Base-by-base conservation (phyloP, 2,329 filamentous ascomycete species). In the Microdochium nivale region DNA sequence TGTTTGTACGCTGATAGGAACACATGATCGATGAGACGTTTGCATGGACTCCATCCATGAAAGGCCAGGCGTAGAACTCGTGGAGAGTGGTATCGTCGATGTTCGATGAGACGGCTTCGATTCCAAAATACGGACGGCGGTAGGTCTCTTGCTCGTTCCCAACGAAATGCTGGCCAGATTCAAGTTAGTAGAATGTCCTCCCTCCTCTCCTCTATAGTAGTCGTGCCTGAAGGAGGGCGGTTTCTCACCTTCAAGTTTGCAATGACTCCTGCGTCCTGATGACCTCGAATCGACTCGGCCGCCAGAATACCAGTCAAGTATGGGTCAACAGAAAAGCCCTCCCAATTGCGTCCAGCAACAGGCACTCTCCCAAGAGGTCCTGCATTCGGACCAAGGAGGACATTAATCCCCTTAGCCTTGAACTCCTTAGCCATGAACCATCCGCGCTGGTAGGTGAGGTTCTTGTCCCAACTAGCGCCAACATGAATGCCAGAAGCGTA, bases 201-300 rank as follows among this genome's bases (percentile, higher is more conserved):
- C 47, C 3, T 37, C 13, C 40, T 13, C 2, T 25, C 19, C 32
- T 1, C 27, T 30, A 5, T 11, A 30, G 27, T 30, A 30, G 5
- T 30, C 27, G 27, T 30, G 27, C 27, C 27, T 30, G 27, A 30
- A 30, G 5, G 27, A 30, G 27, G 27, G 27, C 27, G 27, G 27
- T 11, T 30, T 7, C 51, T 27, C 35, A 73, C 72, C 66, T 79
- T 92, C 74, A 74, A 83, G 70, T 84, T 88, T 52, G 89, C 87
- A 64, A 95, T 86, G 35, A 92, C 83, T 59, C 88, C 88, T 2
- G 84, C 83, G 60, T 84, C 81, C 63, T 94, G 88, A 50, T 90
- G 87, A 27, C 87, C 88, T 55, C 79, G 75, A 58, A 92, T 80
- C 1, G 86, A 87, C 60, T 88, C 79, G n/a, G 79, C 79, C 53